Evolutionary conservation across 345 rosid genomes (phyloP).

Genomic region (Salix arbutifolia): DNA sequence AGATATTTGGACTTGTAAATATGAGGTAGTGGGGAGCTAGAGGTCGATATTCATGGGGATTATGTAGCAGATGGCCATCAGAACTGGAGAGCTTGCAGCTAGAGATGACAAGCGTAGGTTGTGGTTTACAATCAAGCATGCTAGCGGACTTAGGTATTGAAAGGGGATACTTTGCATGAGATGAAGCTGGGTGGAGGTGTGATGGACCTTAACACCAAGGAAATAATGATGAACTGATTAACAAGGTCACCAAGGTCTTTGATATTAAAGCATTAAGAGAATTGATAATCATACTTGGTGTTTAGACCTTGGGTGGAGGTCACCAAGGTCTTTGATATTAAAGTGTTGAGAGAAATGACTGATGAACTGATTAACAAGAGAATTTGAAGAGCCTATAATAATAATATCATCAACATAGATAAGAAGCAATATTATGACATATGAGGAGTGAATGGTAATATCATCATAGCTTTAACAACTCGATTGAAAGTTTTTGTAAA

Average conservation of each 20-base stretch:
- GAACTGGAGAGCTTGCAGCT: not conserved
- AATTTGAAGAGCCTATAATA: not conserved
- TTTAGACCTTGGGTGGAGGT: too few relatives aligned
- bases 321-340: not conserved
- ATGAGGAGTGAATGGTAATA: not conserved
- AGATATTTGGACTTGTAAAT: not conserved
- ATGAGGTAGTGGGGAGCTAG: not conserved
- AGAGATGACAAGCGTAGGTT: not conserved
- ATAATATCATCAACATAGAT: not conserved
- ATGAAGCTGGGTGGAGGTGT: rapidly evolving
- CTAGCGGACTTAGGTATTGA: not conserved
- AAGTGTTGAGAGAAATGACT: not conserved
- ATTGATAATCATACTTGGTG: too few relatives aligned
- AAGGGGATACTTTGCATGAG: not conserved
- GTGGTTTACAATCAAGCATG: not conserved
- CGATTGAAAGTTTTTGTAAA: too few relatives aligned
- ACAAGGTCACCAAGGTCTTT: not conserved
- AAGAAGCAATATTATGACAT: not conserved
- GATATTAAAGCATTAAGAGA: too few relatives aligned
- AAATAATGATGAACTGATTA: too few relatives aligned
- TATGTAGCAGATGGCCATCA: too few relatives aligned
- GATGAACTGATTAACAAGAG: not conserved
- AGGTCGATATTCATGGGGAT: not conserved
- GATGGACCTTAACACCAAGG: not conserved
- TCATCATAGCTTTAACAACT: not conserved